Base-by-base conservation (phyloP, 2,329 filamentous ascomycete genomes). In the Lojkania enalia region DNA sequence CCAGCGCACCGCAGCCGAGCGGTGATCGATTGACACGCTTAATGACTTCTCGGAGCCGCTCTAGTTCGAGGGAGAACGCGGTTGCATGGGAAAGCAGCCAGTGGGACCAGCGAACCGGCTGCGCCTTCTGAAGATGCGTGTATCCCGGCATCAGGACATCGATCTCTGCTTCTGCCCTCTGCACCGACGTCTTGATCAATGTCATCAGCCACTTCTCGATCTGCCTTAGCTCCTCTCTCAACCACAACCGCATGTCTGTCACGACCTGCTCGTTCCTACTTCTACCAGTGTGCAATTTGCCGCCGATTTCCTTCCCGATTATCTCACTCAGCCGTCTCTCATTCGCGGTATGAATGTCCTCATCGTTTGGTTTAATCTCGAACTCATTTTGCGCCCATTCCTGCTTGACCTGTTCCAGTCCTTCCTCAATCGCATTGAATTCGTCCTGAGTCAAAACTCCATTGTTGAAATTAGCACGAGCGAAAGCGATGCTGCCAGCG, bases 231-330 rank as follows among this genome's bases (percentile, higher is more conserved):
- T 87, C 80, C 53, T 91, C 85, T 32, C 89, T 80, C 52, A 95
- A 73, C 90, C 90, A 96, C 68, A 96, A 76, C 49, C 90, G 85
- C 87, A 96, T 92, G 62, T 95, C 90, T 16, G 86, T 91, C 36
- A 85, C 90, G 44, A 95, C 84, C 73, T 96, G 90, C 72, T 96
- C 90, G 64, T 96, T 96, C 58, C 90, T 82, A 69, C 86, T 91
- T 40, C 91, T 85, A 32, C 76, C 76, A n/a, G 90, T 96, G 72
- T 96, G 91, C 46, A 96, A 81, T 75, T 96, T 96, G 18, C 91
- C 90, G 1, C 86, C 89, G 45, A 87, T 84, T 19, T 90, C 82
- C 69, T 87, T 91, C 61, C 90, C 89, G 51, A 96, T 91, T 51
- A 96, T 80, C 75, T 96, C 90, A 39, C 88, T 86, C 45, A 79